These are phyloP conservation scores for Xylaria nigripes DNA, from an alignment of 495 filamentous ascomycete species.

Conservation along the genomic window DNA sequence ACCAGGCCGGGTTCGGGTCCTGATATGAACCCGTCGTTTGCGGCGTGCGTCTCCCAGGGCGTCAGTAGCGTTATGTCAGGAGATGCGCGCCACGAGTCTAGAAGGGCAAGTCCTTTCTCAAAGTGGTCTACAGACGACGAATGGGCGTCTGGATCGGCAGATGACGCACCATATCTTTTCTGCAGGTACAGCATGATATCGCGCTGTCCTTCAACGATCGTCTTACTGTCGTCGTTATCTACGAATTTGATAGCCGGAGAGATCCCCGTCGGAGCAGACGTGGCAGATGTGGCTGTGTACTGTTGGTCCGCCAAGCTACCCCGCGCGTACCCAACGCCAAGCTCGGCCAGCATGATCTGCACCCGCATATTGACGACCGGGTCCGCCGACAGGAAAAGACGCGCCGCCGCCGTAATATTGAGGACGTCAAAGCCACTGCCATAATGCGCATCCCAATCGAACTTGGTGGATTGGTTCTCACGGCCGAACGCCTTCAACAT, in stretches of 20 bases:
- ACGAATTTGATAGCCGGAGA: conserved; percentile 39
- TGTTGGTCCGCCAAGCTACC: conserved; percentile 26
- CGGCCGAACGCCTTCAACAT: conserved; percentile 74
- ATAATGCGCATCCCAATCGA: conserved; percentile 74
- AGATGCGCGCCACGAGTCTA: conserved; percentile 27
- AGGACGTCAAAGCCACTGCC: conserved; percentile 82
- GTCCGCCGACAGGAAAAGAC: conserved; percentile 47
- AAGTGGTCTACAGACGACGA: conserved; percentile 23
- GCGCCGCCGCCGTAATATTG: conserved; percentile 51
- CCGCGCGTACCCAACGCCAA: conserved; percentile 46
- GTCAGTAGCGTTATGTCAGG: conserved; percentile 18
- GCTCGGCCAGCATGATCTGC: conserved; percentile 49
- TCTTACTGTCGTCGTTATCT: conserved; percentile 44
- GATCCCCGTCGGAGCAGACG: neutral
- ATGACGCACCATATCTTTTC: conserved; percentile 32
- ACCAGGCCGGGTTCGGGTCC: conserved; percentile 50
- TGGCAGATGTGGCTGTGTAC: neutral
- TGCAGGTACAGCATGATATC: conserved; percentile 51
- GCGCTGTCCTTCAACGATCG: conserved; percentile 38
- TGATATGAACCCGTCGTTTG: conserved; percentile 47
- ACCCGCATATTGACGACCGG: conserved; percentile 50
- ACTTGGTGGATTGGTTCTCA: conserved; percentile 66
- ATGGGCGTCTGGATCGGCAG: conserved; percentile 25
- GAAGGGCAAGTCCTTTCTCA: conserved; percentile 31
- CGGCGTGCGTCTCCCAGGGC: conserved; percentile 43